A percentile compares a stretch with the other conserved stretches of the same genome.
Evolutionary conservation across 1,139 yeast species (phyloP).

Genomic region (Diutina mesorugosa): DNA sequence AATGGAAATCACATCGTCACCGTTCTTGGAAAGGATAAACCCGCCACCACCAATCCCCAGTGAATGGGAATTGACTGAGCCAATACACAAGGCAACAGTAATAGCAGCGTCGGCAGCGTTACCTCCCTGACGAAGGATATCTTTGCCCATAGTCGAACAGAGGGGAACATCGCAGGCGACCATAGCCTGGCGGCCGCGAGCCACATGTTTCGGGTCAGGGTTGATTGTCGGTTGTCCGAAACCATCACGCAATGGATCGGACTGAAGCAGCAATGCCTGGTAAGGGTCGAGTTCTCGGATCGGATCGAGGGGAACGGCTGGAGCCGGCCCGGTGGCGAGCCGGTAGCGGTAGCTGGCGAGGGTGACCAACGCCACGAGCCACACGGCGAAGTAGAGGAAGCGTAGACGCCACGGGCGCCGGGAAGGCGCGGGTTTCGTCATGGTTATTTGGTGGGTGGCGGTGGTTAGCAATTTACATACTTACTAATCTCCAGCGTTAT

Average conservation of each 20-base stretch:
- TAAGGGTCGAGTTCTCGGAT: background rate
- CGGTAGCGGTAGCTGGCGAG: background rate
- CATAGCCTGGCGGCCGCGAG: constrained; percentile 37
- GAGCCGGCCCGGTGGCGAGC: background rate
- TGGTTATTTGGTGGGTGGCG: background rate
- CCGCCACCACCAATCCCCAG: constrained; percentile 95
- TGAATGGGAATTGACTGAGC: constrained; percentile 68
- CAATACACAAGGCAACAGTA: constrained; percentile 80
- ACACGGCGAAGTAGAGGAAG: background rate
- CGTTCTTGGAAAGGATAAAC: constrained; percentile 44
- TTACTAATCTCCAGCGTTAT: background rate
- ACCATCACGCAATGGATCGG: constrained; percentile 17
- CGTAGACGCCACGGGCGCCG: background rate
- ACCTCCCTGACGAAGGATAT: constrained; percentile 50
- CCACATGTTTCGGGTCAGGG: constrained; percentile 19
- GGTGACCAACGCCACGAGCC: background rate
- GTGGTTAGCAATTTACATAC: background rate
- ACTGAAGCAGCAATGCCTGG: background rate
- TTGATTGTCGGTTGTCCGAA: constrained; percentile 22
- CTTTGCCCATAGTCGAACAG: constrained; percentile 60
- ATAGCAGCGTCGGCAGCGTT: constrained; percentile 90
- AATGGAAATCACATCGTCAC: constrained; percentile 39
- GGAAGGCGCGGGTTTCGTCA: background rate
- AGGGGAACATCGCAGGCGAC: constrained; percentile 64
- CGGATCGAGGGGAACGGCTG: background rate